Base-by-base conservation (phyloP, 495 filamentous ascomycete genomes). In the Daldinia loculata region DNA sequence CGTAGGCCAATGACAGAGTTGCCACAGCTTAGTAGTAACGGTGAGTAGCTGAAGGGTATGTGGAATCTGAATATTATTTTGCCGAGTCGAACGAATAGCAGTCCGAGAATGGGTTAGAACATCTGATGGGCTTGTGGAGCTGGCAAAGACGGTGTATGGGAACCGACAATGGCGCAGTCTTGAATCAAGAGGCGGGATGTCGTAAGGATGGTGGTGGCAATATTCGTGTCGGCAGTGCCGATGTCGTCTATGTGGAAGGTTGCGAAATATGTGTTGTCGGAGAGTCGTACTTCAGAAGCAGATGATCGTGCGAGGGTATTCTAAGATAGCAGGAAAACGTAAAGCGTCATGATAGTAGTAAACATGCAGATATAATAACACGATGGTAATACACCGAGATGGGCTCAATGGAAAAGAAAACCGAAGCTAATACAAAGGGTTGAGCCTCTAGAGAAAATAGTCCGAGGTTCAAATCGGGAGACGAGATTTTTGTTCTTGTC, bases 361-460 rank as follows among this genome's bases (percentile, higher is more conserved):
- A 69, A 72, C 32, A 72, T 72, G 34, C 66, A 64, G 56, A 65
- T 70, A 71, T 48, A 58, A 43, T 52, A 67, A 67, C 61, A 66
- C 70, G 65, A 69, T 68, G 70, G 48, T 69, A 62, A 69, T 69
- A 69, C 70, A 69, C 70, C 70, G 70, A 73, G 56, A 55, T 50
- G 17, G 27, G 17, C 57, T 53, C 68, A 56, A 64, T n/a, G 43
- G 51, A 64, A 53, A 41, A 53, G 26, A 17, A 61, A 59, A 38
- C 27, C 32, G 43, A 61, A 56, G 22, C 56, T 30, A 59, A 41
- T 73, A 61, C 51, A 68, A 58, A 27, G 62, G 26, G 26, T 57
- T 56, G 51, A 51, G 41, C 56, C 41, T 66, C 56, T 39, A 57
- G 45, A 59, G 30, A 62, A 58, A n/a, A 29, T 19, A 59, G 36